Evolutionary conservation across 208 protist species (phyloP).

Genomic region (Angomonas deanei): DNA sequence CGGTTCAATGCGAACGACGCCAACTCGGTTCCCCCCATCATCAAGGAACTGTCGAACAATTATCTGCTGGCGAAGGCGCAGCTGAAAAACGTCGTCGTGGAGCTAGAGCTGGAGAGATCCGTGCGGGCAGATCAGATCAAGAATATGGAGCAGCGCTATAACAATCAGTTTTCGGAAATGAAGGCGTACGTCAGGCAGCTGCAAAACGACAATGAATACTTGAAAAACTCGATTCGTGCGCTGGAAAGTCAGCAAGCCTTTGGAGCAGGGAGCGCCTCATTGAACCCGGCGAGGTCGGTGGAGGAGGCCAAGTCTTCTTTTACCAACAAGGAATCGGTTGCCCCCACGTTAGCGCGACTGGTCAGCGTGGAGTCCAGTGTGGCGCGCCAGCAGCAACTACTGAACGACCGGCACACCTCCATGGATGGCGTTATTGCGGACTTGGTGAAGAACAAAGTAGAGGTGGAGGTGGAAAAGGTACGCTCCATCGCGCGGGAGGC

Average conservation of each 20-base stretch:
- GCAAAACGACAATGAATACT: constrained; percentile 46
- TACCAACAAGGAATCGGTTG: not conserved
- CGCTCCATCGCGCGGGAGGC: constrained; percentile 67
- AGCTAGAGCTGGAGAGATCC: constrained; percentile 68
- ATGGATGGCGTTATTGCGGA: constrained; percentile 31
- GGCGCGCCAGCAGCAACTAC: constrained; percentile 31
- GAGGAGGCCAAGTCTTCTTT: constrained; percentile 4
- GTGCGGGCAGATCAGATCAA: constrained; percentile 53
- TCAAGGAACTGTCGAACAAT: constrained; percentile 8
- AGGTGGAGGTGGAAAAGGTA: constrained; percentile 57
- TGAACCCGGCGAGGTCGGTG: not conserved
- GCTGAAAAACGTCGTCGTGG: constrained; percentile 43
- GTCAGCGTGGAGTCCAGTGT: constrained; percentile 43
- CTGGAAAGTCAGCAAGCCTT: constrained; percentile 38
- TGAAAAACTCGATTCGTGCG: constrained; percentile 45
- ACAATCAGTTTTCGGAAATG: constrained; percentile 45
- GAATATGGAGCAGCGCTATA: constrained; percentile 32
- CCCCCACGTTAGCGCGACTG: constrained; percentile 24
- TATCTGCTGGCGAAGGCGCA: constrained; percentile 30
- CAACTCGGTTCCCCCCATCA: constrained; percentile 7
- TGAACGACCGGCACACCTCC: constrained; percentile 44
- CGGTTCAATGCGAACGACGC: constrained; percentile 5
- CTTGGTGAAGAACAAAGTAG: constrained; percentile 46
- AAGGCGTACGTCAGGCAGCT: constrained; percentile 45
- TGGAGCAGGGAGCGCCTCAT: not conserved